Evolutionary conservation across 345 rosid species (phyloP).

Genomic region (Corchorus olitorius): DNA sequence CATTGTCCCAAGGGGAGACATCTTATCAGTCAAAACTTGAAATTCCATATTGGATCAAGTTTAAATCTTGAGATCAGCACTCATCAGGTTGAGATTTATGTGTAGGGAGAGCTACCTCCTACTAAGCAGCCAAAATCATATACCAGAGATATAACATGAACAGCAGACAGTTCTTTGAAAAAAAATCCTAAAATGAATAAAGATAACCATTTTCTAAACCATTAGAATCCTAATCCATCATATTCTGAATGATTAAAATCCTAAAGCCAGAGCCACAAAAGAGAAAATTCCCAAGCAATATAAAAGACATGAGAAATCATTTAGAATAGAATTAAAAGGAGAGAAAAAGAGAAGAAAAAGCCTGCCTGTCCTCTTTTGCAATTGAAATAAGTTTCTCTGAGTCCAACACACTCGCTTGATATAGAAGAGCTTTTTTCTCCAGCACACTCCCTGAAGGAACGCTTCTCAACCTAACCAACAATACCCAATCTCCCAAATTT

Average conservation of each 20-base stretch:
- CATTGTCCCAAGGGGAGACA: too few species aligned
- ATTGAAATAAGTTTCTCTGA: constrained; percentile 93
- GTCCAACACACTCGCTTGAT: constrained; percentile 88
- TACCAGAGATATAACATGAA: not conserved
- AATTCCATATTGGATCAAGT: too few species aligned
- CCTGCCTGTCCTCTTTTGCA: constrained; percentile 97
- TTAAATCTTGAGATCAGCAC: too few species aligned
- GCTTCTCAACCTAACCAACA: constrained; percentile 59
- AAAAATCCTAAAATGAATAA: too few species aligned
- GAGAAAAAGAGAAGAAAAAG: constrained; percentile 16
- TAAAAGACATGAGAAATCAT: not conserved
- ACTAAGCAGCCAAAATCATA: too few species aligned
- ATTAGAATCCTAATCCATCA: not conserved
- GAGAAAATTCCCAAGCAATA: not conserved
- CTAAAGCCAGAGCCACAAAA: not conserved
- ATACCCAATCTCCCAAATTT: not conserved
- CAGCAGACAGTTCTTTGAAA: not conserved
- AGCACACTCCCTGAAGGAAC: constrained; percentile 79
- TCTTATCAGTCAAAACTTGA: too few species aligned
- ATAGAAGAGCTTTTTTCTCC: constrained; percentile 85
- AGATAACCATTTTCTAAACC: not conserved
- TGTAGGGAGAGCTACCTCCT: too few species aligned
- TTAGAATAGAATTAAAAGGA: not conserved
- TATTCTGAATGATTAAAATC: not conserved
- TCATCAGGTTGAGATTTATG: too few species aligned